Conservation (phyloP, 23 red algal genomes). For the Gracilaria caudata region DNA sequence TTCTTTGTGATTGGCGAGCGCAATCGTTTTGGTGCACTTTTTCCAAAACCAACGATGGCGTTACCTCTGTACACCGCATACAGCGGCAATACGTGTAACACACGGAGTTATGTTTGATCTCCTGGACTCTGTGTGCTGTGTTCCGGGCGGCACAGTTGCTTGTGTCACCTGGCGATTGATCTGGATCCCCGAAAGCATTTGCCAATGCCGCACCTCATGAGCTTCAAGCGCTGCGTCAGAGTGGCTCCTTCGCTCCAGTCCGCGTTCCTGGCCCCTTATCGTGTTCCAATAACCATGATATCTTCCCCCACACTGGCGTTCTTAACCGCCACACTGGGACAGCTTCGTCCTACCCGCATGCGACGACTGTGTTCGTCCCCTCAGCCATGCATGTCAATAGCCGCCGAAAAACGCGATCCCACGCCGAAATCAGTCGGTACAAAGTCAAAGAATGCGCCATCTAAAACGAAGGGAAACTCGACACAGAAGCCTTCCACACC, state of each 20-base stretch:
- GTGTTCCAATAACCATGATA: neutral
- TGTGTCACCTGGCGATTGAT: neutral
- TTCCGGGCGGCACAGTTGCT: too few relatives aligned
- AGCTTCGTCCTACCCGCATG: neutral
- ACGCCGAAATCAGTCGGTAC: neutral
- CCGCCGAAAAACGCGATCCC: neutral
- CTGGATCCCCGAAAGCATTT: neutral
- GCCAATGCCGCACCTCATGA: neutral
- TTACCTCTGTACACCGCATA: neutral
- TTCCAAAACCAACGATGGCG: too few relatives aligned
- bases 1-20: neutral
- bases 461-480: neutral
- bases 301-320: neutral
- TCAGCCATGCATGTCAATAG: conserved; percentile 6
- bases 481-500: conserved; percentile 3
- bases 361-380: neutral
- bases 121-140: neutral
- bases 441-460: neutral
- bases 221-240: neutral
- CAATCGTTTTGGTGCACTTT: conserved; percentile 4
- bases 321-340: neutral
- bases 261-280: neutral
- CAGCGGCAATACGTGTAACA: neutral
- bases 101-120: neutral
- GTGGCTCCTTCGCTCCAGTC: neutral